Evolutionary conservation across 257 asterid genomes (phyloP), one percentile per base, ranked within the genome.

Genomic region (Nicotiana attenuata): DNA sequence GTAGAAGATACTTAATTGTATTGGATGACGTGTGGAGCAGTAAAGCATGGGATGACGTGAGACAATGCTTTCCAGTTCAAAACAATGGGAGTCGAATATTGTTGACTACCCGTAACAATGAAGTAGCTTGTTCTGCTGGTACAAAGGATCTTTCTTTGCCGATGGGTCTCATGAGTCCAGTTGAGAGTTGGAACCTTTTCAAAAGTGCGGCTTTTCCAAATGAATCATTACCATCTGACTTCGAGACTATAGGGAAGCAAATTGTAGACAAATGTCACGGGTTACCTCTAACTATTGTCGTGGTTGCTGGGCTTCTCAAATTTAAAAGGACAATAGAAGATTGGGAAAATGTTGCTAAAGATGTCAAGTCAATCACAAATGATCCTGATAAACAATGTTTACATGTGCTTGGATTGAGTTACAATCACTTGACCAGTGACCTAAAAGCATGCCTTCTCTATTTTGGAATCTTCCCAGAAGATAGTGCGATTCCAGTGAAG

Each of bases 151-250:
- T 17, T 13, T n/a, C 28, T 19, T 41, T 60, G 33, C 7, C 14
- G 0, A 65, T 80, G 57, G 61, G 10, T 1, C 38, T 35, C 28
- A 13, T 80, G 11, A 0, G 1, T 10, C 29, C n/a, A 7, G 76
- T n/a, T 10, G 82, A 80, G 33, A 80, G 82, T 61, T 63, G 82
- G 82, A 38, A 35, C 5, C 45, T 80, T n/a, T 61, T 80, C 13
- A 11, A 31, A 29, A 13, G 20, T 4, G 65, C 10, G 13, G 35
- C 16, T 16, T 63, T 61, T 22, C 1, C 16, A 16, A 24, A 14
- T 7, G 52, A 64, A 19, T 1, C 20, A 7, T 63, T 24, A 14
- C 57, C 73, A n/a, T 4, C 5, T 20, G 33, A 78, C 3, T 35
- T 78, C 10, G 47, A 29, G 22, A 50, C 10, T 3, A 38, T 50